A percentile compares a stretch with the other conserved stretches of the same genome.
Evolutionary conservation across 2,329 filamentous ascomycete species (phyloP).

Genomic region (Pestalotiopsis sp.): DNA sequence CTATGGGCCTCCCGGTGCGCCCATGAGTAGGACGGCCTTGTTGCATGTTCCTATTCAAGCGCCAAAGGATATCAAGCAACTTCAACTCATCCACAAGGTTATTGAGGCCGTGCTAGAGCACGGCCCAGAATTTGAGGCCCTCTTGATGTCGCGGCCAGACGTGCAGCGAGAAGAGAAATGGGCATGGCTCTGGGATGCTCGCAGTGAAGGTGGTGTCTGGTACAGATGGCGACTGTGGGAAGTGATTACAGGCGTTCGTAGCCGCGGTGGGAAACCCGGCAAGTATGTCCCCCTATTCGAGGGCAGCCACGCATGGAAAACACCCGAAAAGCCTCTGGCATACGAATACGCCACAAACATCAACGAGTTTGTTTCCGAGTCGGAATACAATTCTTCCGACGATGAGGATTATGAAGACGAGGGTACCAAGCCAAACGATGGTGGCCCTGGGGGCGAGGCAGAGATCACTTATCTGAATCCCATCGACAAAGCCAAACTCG

Average conservation of each 20-base stretch:
- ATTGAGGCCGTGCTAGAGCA: conserved; percentile 79
- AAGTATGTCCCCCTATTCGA: conserved; percentile 73
- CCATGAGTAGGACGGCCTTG: conserved; percentile 47
- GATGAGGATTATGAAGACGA: conserved; percentile 74
- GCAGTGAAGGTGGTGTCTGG: conserved; percentile 79
- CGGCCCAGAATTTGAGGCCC: conserved; percentile 85
- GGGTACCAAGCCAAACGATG: conserved; percentile 43
- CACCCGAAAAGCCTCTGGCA: conserved; percentile 71
- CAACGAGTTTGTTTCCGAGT: conserved; percentile 79
- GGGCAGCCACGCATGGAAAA: conserved; percentile 75
- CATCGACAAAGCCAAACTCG: conserved; percentile 80
- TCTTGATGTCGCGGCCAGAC: conserved; percentile 84
- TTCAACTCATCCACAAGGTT: conserved; percentile 86
- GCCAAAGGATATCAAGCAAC: conserved; percentile 75
- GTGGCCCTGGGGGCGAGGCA: conserved; percentile 32
- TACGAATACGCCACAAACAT: conserved; percentile 81
- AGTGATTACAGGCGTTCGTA: conserved; percentile 68
- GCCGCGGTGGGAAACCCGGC: conserved; percentile 42
- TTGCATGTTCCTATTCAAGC: conserved; percentile 73
- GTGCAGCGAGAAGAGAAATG: conserved; percentile 88
- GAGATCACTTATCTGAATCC: conserved; percentile 76
- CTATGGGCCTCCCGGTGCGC: conserved; percentile 53
- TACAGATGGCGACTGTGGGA: conserved; percentile 94
- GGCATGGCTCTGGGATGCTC: conserved; percentile 91
- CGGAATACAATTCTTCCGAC: conserved; percentile 85